phyloP scores from a whole-genome alignment of 441 rosid species.

The Biscutella laevigata region DNA sequence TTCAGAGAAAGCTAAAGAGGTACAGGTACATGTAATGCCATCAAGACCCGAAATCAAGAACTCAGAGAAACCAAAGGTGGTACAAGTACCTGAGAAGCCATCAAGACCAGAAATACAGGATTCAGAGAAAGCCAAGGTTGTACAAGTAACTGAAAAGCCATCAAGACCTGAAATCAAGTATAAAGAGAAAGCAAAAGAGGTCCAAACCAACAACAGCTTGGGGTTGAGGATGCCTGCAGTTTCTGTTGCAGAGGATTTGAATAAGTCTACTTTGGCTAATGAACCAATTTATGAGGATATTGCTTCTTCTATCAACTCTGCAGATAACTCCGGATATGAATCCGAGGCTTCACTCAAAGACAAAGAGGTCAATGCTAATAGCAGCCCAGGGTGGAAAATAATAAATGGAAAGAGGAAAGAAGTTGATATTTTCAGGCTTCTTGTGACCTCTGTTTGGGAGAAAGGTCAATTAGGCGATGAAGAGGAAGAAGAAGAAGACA shows the following conservation, averaged over 20 bases:
- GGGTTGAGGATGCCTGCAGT: conserved; percentile 1
- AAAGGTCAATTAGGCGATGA: conserved; percentile 14
- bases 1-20: conserved; percentile 1
- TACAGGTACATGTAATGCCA: neutral
- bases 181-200: conserved; percentile 8
- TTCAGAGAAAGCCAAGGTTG: no score
- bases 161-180: neutral
- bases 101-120: no score
- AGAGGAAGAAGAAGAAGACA: conserved; percentile 7
- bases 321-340: conserved; percentile 19
- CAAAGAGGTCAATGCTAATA: conserved; percentile 8
- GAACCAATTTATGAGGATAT: neutral
- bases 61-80: neutral
- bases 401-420: conserved; percentile 15
- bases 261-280: neutral
- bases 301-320: conserved; percentile 15
- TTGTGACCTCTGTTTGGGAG: conserved; percentile 25
- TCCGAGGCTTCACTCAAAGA: conserved; percentile 21
- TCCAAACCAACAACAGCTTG: neutral
- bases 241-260: neutral
- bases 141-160: neutral
- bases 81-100: no score
- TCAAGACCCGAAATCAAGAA: neutral
- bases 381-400: conserved; percentile 9
- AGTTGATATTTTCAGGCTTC: conserved; percentile 23